Base-by-base conservation (phyloP, 495 filamentous ascomycete species). In the Penicillium pulvis region DNA sequence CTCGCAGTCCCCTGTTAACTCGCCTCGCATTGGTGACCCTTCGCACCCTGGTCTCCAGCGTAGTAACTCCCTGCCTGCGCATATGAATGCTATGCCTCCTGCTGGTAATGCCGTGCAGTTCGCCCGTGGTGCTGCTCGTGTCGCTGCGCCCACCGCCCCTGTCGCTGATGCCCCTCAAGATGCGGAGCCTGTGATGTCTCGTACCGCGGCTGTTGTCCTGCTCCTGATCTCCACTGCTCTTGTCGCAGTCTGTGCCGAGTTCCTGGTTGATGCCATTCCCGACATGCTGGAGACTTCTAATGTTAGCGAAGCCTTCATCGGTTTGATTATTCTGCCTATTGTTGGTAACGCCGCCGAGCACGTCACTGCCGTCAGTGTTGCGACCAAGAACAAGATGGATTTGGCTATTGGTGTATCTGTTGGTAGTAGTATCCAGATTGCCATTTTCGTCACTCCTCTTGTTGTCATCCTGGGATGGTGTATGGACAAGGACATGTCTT, bases 351-450 rank as follows among this genome's bases (percentile, higher is more conserved):
- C 92, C 1, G 92, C 92, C 0, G 92, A 96, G 77, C 92, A 96
- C 78, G 89, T 94, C 7, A 96, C 91, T 1, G 90, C 92, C 1
- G 89, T 96, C 39, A 90, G 85, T 26, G 91, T 96, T 8, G 92
- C 92, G 6, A 82, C 83, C 60, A 97, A 96, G 79, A 96, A 96
- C 76, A 97, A 97, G 78, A 95, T 96, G 92, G 92, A 97, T 77
- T 78, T 96, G 28, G 88, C 92, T 0, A 95, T 97, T 60, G 92
- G 90, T 63, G 90, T 96, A 26, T 92, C 92, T 5, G 86, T 96
- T 19, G 92, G 92, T 14, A 89, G 85, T 49, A 92, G 87, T 61
- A 95, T 97, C 67, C 92, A 96, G 72, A 80, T 80, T 44, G 90
- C 92, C 23, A 82, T 97, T 53, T 96, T 97, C 73, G 81, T 97